Percentiles rank a stretch among this genome's conserved stretches.
Conservation (phyloP, 306 rosid species). For the Abrus precatorius region DNA sequence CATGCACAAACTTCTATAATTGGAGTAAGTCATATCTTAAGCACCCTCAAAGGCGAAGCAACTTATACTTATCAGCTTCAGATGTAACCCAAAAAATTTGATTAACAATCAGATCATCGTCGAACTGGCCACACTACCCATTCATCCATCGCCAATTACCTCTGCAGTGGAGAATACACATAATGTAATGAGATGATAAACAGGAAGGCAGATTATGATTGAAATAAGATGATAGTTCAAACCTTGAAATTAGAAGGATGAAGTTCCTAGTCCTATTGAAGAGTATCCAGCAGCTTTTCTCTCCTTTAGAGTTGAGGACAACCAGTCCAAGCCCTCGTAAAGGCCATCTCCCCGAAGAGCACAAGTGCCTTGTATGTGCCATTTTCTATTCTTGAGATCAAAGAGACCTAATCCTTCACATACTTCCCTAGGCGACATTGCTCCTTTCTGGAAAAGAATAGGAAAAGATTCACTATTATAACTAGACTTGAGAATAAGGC, state of each 20-base stretch:
- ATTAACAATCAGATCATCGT: slow-evolving; percentile 36
- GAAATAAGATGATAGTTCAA: slow-evolving; percentile 38
- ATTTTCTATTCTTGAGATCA: slow-evolving; percentile 93
- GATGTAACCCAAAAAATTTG: slow-evolving; percentile 42
- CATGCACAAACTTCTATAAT: slow-evolving; percentile 54
- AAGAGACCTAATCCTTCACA: slow-evolving; percentile 96
- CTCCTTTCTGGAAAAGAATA: slow-evolving; percentile 76
- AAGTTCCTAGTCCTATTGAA: slow-evolving; percentile 89
- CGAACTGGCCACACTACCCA: slow-evolving; percentile 36
- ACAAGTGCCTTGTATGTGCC: slow-evolving; percentile 99
- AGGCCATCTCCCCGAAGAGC: slow-evolving; percentile 98
- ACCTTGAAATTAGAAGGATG: slow-evolving; percentile 74
- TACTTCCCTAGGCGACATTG: slow-evolving; percentile 94
- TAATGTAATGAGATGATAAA: slow-evolving; percentile 24
- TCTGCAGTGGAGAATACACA: slow-evolving; percentile 41
- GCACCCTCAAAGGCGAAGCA: slow-evolving; percentile 30
- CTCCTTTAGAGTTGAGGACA: slow-evolving; percentile 93
- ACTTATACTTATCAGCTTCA: slow-evolving; percentile 50
- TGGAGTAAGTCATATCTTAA: slow-evolving; percentile 46
- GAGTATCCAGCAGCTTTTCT: slow-evolving; percentile 95
- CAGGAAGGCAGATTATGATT: slow-evolving; percentile 6
- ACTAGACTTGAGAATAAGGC: slow-evolving; percentile 29
- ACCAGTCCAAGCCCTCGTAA: slow-evolving; percentile 98
- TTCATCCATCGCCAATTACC: slow-evolving; percentile 43
- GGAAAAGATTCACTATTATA: slow-evolving; percentile 22